A percentile compares a stretch with the other conserved stretches of the same genome.
phyloP scores from a whole-genome alignment of 805 yeast genomes.

The Saccharomycodes ludwigii region DNA sequence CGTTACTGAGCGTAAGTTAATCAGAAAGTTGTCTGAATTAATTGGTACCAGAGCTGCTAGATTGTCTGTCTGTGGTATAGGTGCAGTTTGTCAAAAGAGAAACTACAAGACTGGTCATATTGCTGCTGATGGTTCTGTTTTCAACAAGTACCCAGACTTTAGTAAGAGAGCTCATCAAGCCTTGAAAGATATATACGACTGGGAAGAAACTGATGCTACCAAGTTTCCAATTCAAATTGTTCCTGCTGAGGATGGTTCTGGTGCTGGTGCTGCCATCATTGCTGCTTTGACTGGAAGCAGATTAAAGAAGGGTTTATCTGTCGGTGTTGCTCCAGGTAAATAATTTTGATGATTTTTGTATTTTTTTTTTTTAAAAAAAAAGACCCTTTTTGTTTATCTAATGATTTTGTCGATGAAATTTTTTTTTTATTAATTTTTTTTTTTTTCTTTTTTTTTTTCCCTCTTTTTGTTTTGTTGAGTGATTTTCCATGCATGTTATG shows the following conservation, averaged over 20 bases:
- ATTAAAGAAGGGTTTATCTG: constrained; percentile 54
- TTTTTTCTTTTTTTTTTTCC: too few species aligned
- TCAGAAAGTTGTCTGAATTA: constrained; percentile 73
- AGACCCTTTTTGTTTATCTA: too few species aligned
- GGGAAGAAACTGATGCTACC: constrained; percentile 35
- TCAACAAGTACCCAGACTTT: constrained; percentile 87
- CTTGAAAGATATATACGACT: constrained; percentile 77
- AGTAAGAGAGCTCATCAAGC: constrained; percentile 80
- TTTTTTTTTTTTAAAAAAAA: too few species aligned
- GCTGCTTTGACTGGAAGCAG: constrained; percentile 89
- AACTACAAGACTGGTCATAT: constrained; percentile 65
- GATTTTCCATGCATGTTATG: too few species aligned
- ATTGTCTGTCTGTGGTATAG: constrained; percentile 87
- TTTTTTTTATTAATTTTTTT: too few species aligned
- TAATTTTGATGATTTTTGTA: too few species aligned
- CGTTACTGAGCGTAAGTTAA: constrained; percentile 63
- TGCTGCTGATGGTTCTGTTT: constrained; percentile 97
- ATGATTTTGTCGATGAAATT: too few species aligned
- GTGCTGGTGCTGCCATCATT: constrained; percentile 97
- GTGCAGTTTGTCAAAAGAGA: constrained; percentile 85
- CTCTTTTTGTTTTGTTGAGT: too few species aligned
- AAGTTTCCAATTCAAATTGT: constrained; percentile 72
- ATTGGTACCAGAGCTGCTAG: constrained; percentile 91
- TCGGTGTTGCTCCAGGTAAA: too few species aligned
- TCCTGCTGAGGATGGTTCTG: constrained; percentile 96